Evolutionary conservation across 2,329 filamentous ascomycete genomes (phyloP), one percentile per base, ranked within the genome.

Genomic region (Phoma sp.): DNA sequence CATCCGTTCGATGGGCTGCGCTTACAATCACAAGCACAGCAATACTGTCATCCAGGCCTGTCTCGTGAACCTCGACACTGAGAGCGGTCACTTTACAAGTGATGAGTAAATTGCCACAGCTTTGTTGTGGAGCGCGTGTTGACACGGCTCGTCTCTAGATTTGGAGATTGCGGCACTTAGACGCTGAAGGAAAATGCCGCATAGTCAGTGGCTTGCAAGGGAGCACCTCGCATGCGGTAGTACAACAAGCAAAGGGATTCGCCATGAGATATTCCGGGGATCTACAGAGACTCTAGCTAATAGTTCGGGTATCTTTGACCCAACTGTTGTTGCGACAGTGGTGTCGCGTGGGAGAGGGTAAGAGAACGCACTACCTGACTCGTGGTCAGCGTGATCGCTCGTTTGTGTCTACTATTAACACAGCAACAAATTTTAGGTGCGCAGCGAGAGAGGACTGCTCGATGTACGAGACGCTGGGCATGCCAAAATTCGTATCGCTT

Each of bases 181-280:
- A 39, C 27, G 23, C n/a, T 30, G 25, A 27, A 40, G 30, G 25
- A 53, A 47, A 53, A 53, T 53, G 23, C 50, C 50, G 45, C 50
- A 53, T 37, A 38, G 32, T 47, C 50, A 37, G 44, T 53, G 38
- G 50, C 50, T 53, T 43, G 32, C 24, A 27, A 33, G 22, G n/a
- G 36, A 14, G 22, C 6, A 2, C 13, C 5, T 23, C 4, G 23
- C 37, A 25, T 39, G 37, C 37, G 11, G 37, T 25, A 32, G 27
- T 33, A 36, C 11, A 30, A 32, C 35, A n/a, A 32, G 36, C 36
- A 47, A 35, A 35, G 10, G 27, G 27, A 14, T 23, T 39, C 13
- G 35, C 13, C 44, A 13, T 39, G 4, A 25, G 27, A 18, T 18
- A 39, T 13, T 10, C 27, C 18, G 35, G 11, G 32, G 25, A 24